Conservation (phyloP, 176 grass and related monocot species). For the Lolium rigidum region DNA sequence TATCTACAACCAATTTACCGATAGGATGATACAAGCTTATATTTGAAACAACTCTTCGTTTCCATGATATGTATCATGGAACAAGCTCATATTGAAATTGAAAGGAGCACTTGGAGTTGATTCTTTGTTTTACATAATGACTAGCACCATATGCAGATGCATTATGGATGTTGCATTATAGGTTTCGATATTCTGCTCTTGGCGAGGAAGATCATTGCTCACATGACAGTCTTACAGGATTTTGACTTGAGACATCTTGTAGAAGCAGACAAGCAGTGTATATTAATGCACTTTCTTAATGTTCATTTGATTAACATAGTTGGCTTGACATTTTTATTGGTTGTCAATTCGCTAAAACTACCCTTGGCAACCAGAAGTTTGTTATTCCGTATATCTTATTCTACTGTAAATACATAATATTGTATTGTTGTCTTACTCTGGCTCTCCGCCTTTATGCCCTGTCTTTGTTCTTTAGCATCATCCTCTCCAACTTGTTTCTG, state of each 20-base stretch:
- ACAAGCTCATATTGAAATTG: neutral
- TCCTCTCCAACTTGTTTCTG: neutral
- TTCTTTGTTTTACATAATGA: neutral
- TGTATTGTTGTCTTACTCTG: neutral
- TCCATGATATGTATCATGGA: constrained; percentile 8
- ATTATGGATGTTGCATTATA: neutral
- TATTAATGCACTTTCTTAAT: neutral
- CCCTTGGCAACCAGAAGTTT: neutral
- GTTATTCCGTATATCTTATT: neutral
- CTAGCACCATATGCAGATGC: neutral
- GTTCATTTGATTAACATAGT: neutral
- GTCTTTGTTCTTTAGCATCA: neutral
- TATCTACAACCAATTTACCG: neutral
- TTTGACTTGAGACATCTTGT: neutral
- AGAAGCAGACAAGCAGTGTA: neutral
- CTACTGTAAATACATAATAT: neutral
- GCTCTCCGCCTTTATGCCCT: neutral
- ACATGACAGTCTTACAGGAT: neutral
- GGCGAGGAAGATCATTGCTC: neutral
- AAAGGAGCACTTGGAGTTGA: neutral
- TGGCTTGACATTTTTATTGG: neutral
- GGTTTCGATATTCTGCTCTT: neutral
- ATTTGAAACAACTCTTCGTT: neutral
- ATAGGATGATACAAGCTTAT: neutral
- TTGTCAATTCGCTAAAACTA: neutral